phyloP scores from a whole-genome alignment of 1,284 basidiomycete species.

The Mycosarcoma maydis region DNA sequence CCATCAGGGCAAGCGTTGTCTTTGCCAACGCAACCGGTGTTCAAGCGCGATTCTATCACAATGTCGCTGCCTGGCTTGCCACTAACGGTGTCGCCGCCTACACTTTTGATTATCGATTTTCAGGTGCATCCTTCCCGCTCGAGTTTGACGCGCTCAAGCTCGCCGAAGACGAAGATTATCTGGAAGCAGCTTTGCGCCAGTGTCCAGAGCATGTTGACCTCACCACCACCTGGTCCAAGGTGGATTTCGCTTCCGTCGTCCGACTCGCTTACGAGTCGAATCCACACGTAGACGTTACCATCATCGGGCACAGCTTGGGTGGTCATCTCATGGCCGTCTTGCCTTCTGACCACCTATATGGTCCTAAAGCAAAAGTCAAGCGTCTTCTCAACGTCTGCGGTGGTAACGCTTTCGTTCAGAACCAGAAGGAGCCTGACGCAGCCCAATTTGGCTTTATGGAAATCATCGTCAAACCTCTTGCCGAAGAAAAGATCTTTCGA shows the following conservation, averaged over 20 bases:
- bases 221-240: conserved; percentile 52
- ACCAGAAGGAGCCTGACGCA: conserved; percentile 44
- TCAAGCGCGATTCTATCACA: conserved; percentile 55
- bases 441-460: conserved; percentile 51
- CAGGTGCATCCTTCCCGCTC: conserved; percentile 49
- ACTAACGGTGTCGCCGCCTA: conserved; percentile 48
- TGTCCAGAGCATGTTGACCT: conserved; percentile 42
- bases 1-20: conserved; percentile 33
- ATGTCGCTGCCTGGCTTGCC: conserved; percentile 45
- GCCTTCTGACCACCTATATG: conserved; percentile 34
- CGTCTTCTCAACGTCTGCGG: conserved; percentile 54
- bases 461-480: conserved; percentile 47
- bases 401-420: conserved; percentile 50
- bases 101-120: conserved; percentile 57
- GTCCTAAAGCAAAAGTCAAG: conserved; percentile 40
- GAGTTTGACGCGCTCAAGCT: conserved; percentile 38
- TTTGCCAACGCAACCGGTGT: conserved; percentile 57
- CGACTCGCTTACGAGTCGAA: conserved; percentile 35
- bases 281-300: conserved; percentile 33
- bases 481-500: conserved; percentile 51
- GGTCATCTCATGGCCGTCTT: conserved; percentile 51
- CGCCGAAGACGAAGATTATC: conserved; percentile 45
- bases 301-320: conserved; percentile 53
- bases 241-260: conserved; percentile 52
- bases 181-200: conserved; percentile 40